These are phyloP conservation scores for Neofusicoccum kwambonambiense DNA, from an alignment of 2,329 filamentous ascomycete species.

Conservation along the genomic window DNA sequence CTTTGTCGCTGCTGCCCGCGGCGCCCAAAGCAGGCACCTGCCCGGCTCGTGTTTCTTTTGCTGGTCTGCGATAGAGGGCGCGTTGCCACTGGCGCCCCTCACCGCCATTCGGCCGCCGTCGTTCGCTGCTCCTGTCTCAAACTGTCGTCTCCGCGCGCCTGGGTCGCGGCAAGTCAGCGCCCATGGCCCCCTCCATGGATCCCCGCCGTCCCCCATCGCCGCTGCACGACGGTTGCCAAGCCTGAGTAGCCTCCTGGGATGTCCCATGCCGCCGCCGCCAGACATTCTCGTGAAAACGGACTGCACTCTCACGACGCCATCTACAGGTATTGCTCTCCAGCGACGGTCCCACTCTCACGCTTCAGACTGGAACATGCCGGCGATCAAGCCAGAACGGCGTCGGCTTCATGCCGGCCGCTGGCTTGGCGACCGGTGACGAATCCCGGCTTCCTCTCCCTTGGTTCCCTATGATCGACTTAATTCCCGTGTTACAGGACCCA, in stretches of 20 bases:
- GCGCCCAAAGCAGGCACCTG: background rate
- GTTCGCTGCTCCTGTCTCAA: constrained; percentile 10
- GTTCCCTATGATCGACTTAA: background rate
- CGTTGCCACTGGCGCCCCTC: background rate
- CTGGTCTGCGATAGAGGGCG: background rate
- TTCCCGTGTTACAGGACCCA: background rate
- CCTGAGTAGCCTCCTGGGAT: background rate
- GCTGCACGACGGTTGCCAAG: background rate
- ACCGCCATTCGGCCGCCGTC: background rate
- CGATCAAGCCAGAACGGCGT: background rate
- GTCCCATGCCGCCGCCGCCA: background rate
- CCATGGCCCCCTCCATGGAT: background rate
- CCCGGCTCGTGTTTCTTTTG: constrained; percentile 4
- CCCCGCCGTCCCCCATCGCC: background rate
- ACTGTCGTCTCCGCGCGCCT: background rate
- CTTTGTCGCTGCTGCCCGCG: background rate
- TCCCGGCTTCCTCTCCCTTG: background rate
- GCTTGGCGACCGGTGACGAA: background rate
- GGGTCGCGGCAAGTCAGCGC: background rate
- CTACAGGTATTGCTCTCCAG: background rate
- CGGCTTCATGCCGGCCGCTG: background rate
- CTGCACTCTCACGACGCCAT: background rate
- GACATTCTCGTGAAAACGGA: background rate
- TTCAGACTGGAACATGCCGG: constrained; percentile 12
- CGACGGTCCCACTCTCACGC: background rate